A percentile compares a stretch with the other conserved stretches of the same genome.
Evolutionary conservation across 2,329 filamentous ascomycete species (phyloP).

Genomic region (Delphinella strobiligena): DNA sequence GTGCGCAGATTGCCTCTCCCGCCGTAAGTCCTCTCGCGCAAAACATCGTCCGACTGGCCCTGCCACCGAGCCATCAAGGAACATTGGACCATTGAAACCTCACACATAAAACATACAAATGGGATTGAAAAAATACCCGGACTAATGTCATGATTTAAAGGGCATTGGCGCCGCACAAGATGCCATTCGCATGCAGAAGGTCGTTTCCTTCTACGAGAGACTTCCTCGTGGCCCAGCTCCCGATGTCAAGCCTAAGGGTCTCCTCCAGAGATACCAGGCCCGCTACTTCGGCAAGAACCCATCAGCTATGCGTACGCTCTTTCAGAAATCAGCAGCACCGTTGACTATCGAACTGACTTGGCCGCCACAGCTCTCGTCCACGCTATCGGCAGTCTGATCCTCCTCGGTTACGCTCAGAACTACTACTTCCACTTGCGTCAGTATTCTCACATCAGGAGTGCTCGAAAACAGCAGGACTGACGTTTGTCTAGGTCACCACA

Average conservation of each 20-base stretch:
- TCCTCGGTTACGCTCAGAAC: constrained; percentile 88
- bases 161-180: constrained; percentile 90
- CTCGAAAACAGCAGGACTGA: constrained; percentile 15
- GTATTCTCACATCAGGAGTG: constrained; percentile 26
- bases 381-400: constrained; percentile 63
- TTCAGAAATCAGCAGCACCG: neutral
- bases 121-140: neutral
- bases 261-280: constrained; percentile 76
- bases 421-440: constrained; percentile 99
- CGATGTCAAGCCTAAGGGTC: constrained; percentile 66
- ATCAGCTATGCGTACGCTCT: constrained; percentile 68
- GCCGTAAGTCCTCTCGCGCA: constrained; percentile 49
- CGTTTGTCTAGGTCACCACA: constrained; percentile 73
- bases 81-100: neutral
- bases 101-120: neutral
- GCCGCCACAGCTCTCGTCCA: constrained; percentile 66
- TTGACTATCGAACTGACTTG: constrained; percentile 1
- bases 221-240: constrained; percentile 88
- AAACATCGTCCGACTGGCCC: constrained; percentile 1
- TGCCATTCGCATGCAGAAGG: constrained; percentile 93
- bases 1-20: constrained; percentile 62
- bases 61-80: constrained; percentile 9
- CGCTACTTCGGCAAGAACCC: constrained; percentile 92
- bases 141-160: constrained; percentile 37
- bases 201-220: constrained; percentile 98